Conservation (phyloP, 1,284 basidiomycete genomes). For the Ceratorhiza oryzae-sativae region DNA sequence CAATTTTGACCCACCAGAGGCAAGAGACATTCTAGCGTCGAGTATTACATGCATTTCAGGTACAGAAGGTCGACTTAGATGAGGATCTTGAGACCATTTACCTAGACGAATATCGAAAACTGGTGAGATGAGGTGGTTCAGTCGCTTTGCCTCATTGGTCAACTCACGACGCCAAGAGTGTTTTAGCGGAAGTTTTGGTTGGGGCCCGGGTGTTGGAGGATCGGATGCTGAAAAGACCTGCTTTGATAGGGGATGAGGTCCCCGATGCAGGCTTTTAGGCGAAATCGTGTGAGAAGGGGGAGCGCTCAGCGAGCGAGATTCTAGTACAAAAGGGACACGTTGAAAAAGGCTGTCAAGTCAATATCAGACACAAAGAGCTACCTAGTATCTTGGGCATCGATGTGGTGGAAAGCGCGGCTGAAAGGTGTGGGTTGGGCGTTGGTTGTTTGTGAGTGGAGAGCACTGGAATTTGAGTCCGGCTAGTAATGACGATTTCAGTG, state of each 20-base stretch:
- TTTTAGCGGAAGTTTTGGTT: conserved; percentile 19
- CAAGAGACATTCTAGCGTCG: conserved; percentile 21
- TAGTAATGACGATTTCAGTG: conserved; percentile 39
- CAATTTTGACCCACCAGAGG: conserved; percentile 20
- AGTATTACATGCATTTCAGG: conserved; percentile 33
- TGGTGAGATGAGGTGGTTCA: background rate
- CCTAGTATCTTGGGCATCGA: conserved; percentile 35
- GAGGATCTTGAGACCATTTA: conserved; percentile 21
- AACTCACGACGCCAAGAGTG: conserved; percentile 35
- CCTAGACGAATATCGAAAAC: conserved; percentile 3
- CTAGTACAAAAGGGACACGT: conserved; percentile 14
- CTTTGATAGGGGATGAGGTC: conserved; percentile 17
- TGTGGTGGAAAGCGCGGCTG: background rate
- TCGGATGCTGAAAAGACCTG: conserved; percentile 19
- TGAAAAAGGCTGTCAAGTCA: conserved; percentile 13
- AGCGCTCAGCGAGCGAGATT: conserved; percentile 37
- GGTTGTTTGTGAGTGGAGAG: conserved; percentile 13
- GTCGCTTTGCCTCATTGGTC: background rate
- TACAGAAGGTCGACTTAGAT: background rate
- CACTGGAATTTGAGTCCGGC: conserved; percentile 24
- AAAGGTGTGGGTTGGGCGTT: background rate
- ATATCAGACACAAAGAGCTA: background rate
- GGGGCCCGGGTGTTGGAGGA: background rate
- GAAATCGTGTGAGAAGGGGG: conserved; percentile 27
- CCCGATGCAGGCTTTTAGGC: conserved; percentile 17